Evolutionary conservation across 371 early-diverging fungal species (phyloP), one percentile per base, ranked within the genome.

Genomic region (Rhizopus delemar): DNA sequence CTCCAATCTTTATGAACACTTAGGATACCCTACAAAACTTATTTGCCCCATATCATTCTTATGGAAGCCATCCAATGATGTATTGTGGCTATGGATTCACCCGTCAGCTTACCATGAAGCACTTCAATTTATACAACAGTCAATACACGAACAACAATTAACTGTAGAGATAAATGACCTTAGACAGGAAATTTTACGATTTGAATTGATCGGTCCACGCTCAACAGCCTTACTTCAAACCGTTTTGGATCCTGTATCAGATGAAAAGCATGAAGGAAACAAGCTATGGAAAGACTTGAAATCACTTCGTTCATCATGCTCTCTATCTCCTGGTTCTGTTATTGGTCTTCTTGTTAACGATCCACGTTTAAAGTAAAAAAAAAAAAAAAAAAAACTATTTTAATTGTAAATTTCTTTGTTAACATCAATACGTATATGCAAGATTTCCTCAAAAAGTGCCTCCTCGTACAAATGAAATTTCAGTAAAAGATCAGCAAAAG

Each of bases 161-260:
- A 41, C 35, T 22, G 53, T 78, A 3, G 43, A 59, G 9, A 34
- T 76, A 38, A 68, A 55, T 8, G 69, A 69, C 31, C 43, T 61
- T n/a, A 70, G 80, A 38, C 66, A 77, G 15, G 70, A 81, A 1
- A 43, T 88, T 6, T 62, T 84, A 6, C 74, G 83, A 50, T 91
- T 92, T 69, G 90, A 92, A 51, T 74, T 93, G 36, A 85, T 86
- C 1, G 93, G 93, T n/a, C 92, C 92, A 12, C 76, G 90, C 8
- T 77, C 90, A 7, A 86, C 88, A 5, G 87, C 92, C 13, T 63
- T 90, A 5, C 66, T 93, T 48, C 81, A 82, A 41, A 76, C 87
- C 2, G 73, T 83, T 31, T 56, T 90, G 13, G 69, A 80, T 16
- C 71, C 77, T 12, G 56, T 66, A 2, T 51, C 48, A 1, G 69